phyloP scores from a whole-genome alignment of 1,139 yeast species.

The Kluyveromyces marxianus region DNA sequence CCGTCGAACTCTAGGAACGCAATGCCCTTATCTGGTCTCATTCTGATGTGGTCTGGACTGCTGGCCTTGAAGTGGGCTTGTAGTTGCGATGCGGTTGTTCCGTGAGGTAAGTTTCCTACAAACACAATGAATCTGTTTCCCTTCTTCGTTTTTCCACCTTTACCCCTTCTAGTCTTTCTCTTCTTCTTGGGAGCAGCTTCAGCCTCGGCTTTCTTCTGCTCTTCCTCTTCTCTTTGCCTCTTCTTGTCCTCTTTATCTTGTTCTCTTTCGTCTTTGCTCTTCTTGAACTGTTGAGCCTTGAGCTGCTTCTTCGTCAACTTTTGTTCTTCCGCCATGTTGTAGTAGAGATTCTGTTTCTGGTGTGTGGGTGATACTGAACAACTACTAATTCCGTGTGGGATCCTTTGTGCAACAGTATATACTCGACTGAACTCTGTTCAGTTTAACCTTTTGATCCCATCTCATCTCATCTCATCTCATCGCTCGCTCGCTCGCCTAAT shows the following conservation, averaged over 20 bases:
- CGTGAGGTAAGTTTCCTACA: slow-evolving; percentile 88
- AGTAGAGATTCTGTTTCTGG: background rate
- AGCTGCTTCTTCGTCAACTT: slow-evolving; percentile 72
- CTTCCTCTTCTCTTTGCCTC: slow-evolving; percentile 22
- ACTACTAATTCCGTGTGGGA: background rate
- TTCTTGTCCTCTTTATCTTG: slow-evolving; percentile 24
- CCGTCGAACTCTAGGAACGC: slow-evolving; percentile 85
- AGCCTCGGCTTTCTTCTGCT: slow-evolving; percentile 18
- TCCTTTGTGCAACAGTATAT: background rate
- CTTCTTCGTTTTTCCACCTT: slow-evolving; percentile 47
- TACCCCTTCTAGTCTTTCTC: slow-evolving; percentile 72
- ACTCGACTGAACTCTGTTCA: too few relatives aligned
- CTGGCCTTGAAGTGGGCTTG: slow-evolving; percentile 67
- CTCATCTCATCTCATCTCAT: slow-evolving; percentile 9
- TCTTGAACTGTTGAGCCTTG: slow-evolving; percentile 62
- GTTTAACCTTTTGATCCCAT: background rate
- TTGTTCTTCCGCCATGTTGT: slow-evolving; percentile 15
- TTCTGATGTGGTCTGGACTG: slow-evolving; percentile 65
- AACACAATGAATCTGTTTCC: slow-evolving; percentile 76
- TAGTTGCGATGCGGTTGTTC: slow-evolving; percentile 54
- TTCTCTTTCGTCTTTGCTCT: slow-evolving; percentile 27
- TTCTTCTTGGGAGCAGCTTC: slow-evolving; percentile 47
- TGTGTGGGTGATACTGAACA: background rate
- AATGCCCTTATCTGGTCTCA: slow-evolving; percentile 79
- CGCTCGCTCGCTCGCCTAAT: too few relatives aligned